These are phyloP conservation scores for Fraxinus xanthoxyloides DNA, from an alignment of 305 asterid species.

Conservation along the genomic window DNA sequence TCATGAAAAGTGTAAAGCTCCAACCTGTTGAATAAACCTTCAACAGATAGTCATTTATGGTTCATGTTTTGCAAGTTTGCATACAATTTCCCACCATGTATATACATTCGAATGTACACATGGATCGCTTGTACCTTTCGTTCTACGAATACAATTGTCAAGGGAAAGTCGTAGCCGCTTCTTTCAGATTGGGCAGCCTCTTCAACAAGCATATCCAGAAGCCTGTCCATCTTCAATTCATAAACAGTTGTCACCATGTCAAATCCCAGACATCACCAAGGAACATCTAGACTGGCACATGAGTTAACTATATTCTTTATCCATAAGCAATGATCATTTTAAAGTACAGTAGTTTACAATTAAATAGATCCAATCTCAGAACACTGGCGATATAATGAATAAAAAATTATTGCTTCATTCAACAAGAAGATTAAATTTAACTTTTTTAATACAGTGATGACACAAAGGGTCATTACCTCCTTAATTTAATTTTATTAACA, in stretches of 20 bases:
- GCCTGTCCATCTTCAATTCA: constrained; percentile 75
- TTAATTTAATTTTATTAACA: not conserved
- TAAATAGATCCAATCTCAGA: not conserved
- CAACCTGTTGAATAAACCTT: not conserved
- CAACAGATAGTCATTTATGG: not conserved
- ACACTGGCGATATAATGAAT: not conserved
- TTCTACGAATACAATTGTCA: constrained; percentile 94
- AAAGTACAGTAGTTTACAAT: not conserved
- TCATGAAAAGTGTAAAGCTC: not conserved
- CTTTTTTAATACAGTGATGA: not conserved
- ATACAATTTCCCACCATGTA: not conserved
- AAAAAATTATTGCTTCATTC: not conserved
- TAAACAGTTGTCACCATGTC: constrained; percentile 22
- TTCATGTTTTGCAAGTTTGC: not conserved
- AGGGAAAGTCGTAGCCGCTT: constrained; percentile 64
- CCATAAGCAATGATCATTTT: constrained; percentile 1
- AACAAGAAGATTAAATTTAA: not conserved
- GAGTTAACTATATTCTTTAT: constrained; percentile 13
- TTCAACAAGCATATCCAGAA: constrained; percentile 80
- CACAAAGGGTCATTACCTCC: not conserved
- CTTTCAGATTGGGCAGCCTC: constrained; percentile 72
- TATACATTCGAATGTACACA: constrained; percentile 12
- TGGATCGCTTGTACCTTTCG: constrained; percentile 59
- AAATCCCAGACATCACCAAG: constrained; percentile 16
- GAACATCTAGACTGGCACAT: not conserved